A percentile compares a stretch with the other conserved stretches of the same genome.
phyloP scores from a whole-genome alignment of 768 basidiomycete species.

The Galerina marginata region DNA sequence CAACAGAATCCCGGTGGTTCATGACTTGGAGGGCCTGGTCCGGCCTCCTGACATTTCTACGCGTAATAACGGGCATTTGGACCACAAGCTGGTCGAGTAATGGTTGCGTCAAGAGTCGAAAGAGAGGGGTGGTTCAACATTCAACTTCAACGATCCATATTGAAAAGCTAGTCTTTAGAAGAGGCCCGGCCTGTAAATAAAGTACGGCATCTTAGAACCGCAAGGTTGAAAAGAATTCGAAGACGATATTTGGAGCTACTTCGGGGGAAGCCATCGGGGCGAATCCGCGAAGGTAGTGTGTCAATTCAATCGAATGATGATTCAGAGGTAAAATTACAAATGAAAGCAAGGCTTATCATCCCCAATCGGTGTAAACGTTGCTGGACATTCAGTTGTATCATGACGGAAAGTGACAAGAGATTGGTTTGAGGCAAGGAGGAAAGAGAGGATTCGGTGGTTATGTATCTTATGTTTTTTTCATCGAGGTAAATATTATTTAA shows the following conservation, averaged over 20 bases:
- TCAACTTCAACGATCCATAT: neutral
- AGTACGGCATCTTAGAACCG: slow-evolving; percentile 3
- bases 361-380: neutral
- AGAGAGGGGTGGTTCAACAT: neutral
- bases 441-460: no score
- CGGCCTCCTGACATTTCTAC: neutral
- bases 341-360: no score
- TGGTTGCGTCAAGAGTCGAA: neutral
- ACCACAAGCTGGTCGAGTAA: neutral
- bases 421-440: no score
- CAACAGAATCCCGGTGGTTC: slow-evolving; percentile 7
- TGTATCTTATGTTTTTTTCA: no score
- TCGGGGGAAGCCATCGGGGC: slow-evolving; percentile 5
- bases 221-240: slow-evolving; percentile 10
- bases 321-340: neutral
- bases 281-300: slow-evolving; percentile 1
- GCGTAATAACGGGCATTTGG: slow-evolving; percentile 2
- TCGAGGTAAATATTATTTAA: no score
- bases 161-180: slow-evolving; percentile 5
- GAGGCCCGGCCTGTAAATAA: neutral
- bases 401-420: no score
- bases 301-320: neutral
- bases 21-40: neutral
- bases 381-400: neutral
- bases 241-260: slow-evolving; percentile 7